A percentile compares a stretch with the other conserved stretches of the same genome.
Evolutionary conservation across 2,329 filamentous ascomycete species (phyloP).

Genomic region (Teratosphaeria destructans): DNA sequence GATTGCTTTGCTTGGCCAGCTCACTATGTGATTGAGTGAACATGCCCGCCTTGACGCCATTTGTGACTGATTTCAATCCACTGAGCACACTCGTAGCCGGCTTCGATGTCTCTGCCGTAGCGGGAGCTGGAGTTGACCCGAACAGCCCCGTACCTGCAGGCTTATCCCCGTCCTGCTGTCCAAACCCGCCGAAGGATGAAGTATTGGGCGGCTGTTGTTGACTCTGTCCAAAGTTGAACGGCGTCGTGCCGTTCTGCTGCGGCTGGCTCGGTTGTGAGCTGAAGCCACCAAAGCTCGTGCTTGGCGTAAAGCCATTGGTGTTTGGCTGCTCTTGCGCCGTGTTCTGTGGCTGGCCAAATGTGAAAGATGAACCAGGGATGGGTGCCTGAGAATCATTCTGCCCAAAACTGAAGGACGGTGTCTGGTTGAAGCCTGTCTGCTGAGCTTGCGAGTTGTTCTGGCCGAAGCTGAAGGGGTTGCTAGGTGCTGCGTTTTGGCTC

Average conservation of each 20-base stretch:
- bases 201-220: slow-evolving; percentile 1
- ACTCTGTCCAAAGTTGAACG: slow-evolving; percentile 8
- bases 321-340: slow-evolving; percentile 6
- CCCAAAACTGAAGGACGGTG: slow-evolving; percentile 4
- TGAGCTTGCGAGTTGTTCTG: slow-evolving; percentile 3
- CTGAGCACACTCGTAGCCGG: slow-evolving; percentile 3
- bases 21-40: slow-evolving; percentile 4
- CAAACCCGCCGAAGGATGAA: background rate
- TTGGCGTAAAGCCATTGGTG: slow-evolving; percentile 4
- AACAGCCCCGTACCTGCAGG: background rate
- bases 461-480: slow-evolving; percentile 1
- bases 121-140: background rate
- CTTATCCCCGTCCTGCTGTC: slow-evolving; percentile 2
- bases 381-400: background rate
- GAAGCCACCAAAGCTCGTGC: slow-evolving; percentile 4
- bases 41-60: slow-evolving; percentile 7
- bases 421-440: slow-evolving; percentile 6
- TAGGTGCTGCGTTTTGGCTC: background rate
- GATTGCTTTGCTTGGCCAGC: slow-evolving; percentile 4
- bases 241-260: slow-evolving; percentile 5
- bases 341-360: slow-evolving; percentile 8
- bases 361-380: slow-evolving; percentile 7
- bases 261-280: slow-evolving; percentile 2
- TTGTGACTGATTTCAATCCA: background rate
- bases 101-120: background rate